A percentile compares a stretch with the other conserved stretches of the same genome.
Evolutionary conservation across 768 basidiomycete species (phyloP).

Genomic region (Tubosaeta sp.): DNA sequence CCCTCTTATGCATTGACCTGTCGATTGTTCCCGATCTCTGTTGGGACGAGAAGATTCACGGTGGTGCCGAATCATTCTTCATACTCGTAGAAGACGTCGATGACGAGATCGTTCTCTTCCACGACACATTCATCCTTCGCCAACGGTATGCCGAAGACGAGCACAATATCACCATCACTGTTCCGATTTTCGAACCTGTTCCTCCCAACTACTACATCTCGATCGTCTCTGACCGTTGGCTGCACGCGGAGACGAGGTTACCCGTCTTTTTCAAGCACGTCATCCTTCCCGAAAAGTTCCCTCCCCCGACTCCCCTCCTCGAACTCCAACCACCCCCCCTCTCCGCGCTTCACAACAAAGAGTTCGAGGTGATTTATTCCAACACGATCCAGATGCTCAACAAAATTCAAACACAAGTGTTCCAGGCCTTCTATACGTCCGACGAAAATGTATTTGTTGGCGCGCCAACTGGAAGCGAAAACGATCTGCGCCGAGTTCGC

Average conservation of each 20-base stretch:
- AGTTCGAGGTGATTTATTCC: conserved; percentile 85
- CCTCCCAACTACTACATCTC: conserved; percentile 99
- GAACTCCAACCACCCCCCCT: conserved; percentile 90
- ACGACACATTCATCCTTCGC: conserved; percentile 87
- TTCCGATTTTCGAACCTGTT: conserved; percentile 95
- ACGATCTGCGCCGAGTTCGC: conserved; percentile 98
- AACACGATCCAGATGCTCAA: conserved; percentile 84
- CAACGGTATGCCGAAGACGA: conserved; percentile 91
- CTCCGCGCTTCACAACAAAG: conserved; percentile 88
- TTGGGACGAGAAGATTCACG: conserved; percentile 96
- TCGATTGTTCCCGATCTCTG: conserved; percentile 97
- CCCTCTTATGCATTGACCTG: conserved; percentile 86
- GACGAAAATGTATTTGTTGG: conserved; percentile 98
- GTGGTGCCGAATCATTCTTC: conserved; percentile 83
- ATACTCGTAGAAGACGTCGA: conserved; percentile 97
- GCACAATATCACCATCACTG: conserved; percentile 90
- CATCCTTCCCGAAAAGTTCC: conserved; percentile 96
- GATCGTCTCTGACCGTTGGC: conserved; percentile 90
- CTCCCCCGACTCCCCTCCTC: conserved; percentile 84
- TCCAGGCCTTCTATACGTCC: conserved; percentile 94
- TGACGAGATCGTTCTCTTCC: conserved; percentile 93
- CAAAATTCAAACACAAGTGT: conserved; percentile 99
- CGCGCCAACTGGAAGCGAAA: conserved; percentile 92
- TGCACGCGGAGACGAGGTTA: conserved; percentile 90
- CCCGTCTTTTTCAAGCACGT: conserved; percentile 98